A percentile compares a stretch with the other conserved stretches of the same genome.
Evolutionary conservation across 2,329 filamentous ascomycete species (phyloP).

Genomic region (Colletotrichum sp.): DNA sequence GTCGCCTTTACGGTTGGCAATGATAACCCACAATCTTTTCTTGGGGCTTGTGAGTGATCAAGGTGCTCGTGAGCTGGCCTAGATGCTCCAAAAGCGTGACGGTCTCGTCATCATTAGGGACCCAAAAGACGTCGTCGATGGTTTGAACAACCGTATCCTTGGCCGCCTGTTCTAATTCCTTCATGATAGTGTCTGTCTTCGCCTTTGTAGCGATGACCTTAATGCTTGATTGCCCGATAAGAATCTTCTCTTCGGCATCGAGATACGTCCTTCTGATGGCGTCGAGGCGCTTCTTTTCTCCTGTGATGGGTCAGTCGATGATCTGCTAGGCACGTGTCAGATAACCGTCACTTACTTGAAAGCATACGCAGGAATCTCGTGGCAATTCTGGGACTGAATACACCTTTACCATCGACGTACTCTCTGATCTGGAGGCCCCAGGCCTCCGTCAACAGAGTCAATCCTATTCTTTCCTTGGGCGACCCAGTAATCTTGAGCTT

Average conservation of each 20-base stretch:
- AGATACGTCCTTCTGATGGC: slow-evolving; percentile 28
- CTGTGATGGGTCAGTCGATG: not conserved
- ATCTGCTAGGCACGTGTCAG: not conserved
- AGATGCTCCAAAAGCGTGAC: slow-evolving; percentile 37
- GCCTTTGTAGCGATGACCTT: slow-evolving; percentile 40
- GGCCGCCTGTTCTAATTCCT: slow-evolving; percentile 21
- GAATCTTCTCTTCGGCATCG: slow-evolving; percentile 40
- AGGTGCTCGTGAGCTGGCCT: slow-evolving; percentile 39
- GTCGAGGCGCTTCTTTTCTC: not conserved
- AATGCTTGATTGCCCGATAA: slow-evolving; percentile 32
- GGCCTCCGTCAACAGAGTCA: slow-evolving; percentile 49
- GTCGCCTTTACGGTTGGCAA: not conserved
- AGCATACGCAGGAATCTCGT: not conserved
- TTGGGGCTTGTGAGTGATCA: not conserved
- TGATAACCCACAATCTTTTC: not conserved
- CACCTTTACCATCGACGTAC: slow-evolving; percentile 46
- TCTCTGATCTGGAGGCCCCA: slow-evolving; percentile 58
- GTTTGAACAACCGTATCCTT: slow-evolving; percentile 15
- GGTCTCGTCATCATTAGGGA: slow-evolving; percentile 27
- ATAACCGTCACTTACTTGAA: not conserved
- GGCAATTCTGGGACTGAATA: slow-evolving; percentile 41
- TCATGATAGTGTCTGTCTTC: slow-evolving; percentile 38
- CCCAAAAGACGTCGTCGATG: slow-evolving; percentile 27
- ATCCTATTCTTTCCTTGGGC: slow-evolving; percentile 45
- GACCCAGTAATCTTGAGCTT: slow-evolving; percentile 10